Percentiles rank a stretch among this genome's conserved stretches.
Evolutionary conservation across 2,329 filamentous ascomycete species (phyloP).

Genomic region (Fusarium mexicanum): DNA sequence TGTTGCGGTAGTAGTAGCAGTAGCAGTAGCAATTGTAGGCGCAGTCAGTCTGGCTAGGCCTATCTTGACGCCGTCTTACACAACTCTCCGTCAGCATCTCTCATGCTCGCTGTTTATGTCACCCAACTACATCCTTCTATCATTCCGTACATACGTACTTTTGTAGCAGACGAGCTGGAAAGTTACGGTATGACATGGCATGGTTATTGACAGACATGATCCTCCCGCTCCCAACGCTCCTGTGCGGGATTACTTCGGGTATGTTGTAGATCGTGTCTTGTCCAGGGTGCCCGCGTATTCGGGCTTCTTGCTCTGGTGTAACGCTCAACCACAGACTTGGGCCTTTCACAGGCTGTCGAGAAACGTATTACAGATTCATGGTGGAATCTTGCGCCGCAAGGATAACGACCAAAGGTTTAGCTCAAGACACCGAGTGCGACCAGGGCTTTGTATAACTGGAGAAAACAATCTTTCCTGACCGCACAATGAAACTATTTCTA

Average conservation of each 20-base stretch:
- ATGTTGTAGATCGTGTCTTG: conserved; percentile 20
- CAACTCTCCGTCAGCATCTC: conserved; percentile 6
- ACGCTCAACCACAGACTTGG: conserved; percentile 23
- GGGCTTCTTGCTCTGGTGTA: conserved; percentile 14
- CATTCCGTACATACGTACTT: not conserved
- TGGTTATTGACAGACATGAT: conserved; percentile 21
- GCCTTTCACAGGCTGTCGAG: conserved; percentile 15
- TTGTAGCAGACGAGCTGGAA: not conserved
- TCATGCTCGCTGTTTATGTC: not conserved
- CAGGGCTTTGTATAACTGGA: not conserved
- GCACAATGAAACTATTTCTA: conserved; percentile 3
- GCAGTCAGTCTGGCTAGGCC: conserved; percentile 12
- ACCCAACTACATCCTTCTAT: not conserved
- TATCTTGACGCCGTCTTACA: conserved; percentile 17
- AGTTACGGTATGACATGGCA: not conserved
- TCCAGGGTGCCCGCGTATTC: conserved; percentile 7
- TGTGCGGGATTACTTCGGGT: conserved; percentile 16
- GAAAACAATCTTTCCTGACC: not conserved
- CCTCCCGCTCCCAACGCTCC: conserved; percentile 1
- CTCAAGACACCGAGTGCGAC: not conserved
- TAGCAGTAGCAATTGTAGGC: conserved; percentile 22
- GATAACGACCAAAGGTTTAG: not conserved
- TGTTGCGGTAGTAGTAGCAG: conserved; percentile 25
- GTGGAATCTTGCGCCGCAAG: conserved; percentile 9
- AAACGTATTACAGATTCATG: conserved; percentile 9